Evolutionary conservation across 108 stramenopile genomes (phyloP), one percentile per base, ranked within the genome.

Genomic region (Schizochytrium sp.): DNA sequence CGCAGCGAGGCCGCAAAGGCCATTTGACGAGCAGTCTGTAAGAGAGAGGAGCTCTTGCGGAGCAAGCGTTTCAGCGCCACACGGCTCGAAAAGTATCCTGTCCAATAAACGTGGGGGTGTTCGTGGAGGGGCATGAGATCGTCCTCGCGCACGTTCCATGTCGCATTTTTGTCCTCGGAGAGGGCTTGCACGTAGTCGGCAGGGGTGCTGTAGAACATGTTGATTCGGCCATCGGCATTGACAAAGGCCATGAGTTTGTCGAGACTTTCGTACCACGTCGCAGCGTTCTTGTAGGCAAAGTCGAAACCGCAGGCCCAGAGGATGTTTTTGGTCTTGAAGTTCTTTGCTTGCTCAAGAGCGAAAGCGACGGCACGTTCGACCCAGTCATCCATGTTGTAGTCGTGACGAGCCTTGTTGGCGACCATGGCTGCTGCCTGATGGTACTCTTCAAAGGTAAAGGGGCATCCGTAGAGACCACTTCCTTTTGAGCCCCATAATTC

Each of bases 91-190:
- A 97, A 98, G 91, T 97, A 98, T 1, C 98, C 97, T 18, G 97
- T 97, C 98, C 98, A 98, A 91, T 96, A 98, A 87, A 95, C 93
- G 88, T 97, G 93, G 51, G 94, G 91, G 88, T 95, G 94, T 89
- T 97, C 97, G 60, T 95, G 91, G 90, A 97, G 97, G n/a, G 98
- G 98, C 87, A 98, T 96, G 89, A 97, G 96, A 87, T 98, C 98
- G 69, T 97, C 97, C 48, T 89, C 89, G 87, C 97, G 96, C n/a
- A 92, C 60, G 34, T 89, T 76, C 48, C 87, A 58, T 60, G 41
- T 21, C 5, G 43, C 60, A 25, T 2, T n/a, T 4, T 5, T 63
- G 53, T 87, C 57, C 59, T 83, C 88, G 90, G 96, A 89, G 72
- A 96, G 96, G 72, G 92, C 94, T 5, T 93, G 58, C n/a, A 96